phyloP scores from a whole-genome alignment of 73 alveolate species.

The Paramecium sonneborni region DNA sequence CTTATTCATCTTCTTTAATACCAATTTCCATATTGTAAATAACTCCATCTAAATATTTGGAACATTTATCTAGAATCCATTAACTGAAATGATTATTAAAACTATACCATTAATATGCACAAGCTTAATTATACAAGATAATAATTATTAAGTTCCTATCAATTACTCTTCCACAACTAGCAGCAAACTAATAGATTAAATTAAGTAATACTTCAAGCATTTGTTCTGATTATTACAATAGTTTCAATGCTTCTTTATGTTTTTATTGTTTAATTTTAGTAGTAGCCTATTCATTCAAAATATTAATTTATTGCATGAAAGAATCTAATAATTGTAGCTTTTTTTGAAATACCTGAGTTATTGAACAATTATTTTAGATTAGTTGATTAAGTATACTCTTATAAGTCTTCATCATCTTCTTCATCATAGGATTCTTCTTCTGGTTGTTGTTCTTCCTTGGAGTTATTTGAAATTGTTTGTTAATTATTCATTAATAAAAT shows the following conservation, averaged over 20 bases:
- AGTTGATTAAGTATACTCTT: not conserved
- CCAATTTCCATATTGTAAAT: constrained; percentile 61
- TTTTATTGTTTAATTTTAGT: not conserved
- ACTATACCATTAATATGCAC: constrained; percentile 64
- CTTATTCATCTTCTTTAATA: constrained; percentile 63
- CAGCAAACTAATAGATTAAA: constrained; percentile 50
- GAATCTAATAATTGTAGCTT: not conserved
- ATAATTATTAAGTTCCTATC: constrained; percentile 66
- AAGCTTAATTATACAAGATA: constrained; percentile 57
- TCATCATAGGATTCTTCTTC: constrained; percentile 44
- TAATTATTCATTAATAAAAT: not conserved
- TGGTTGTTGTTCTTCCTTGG: not conserved
- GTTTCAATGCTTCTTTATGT: constrained; percentile 37
- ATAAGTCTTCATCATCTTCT: constrained; percentile 19
- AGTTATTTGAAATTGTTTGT: not conserved
- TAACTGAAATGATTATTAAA: not conserved
- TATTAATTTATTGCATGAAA: not conserved
- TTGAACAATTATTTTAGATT: constrained; percentile 25
- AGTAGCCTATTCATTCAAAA: not conserved
- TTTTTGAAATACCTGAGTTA: not conserved
- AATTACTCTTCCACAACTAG: constrained; percentile 65
- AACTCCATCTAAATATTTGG: constrained; percentile 67
- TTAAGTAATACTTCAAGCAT: constrained; percentile 48
- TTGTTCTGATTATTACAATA: constrained; percentile 28
- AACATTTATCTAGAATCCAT: constrained; percentile 65